Evolutionary conservation across 1,284 basidiomycete genomes (phyloP).

Genomic region (Irpex sp.): DNA sequence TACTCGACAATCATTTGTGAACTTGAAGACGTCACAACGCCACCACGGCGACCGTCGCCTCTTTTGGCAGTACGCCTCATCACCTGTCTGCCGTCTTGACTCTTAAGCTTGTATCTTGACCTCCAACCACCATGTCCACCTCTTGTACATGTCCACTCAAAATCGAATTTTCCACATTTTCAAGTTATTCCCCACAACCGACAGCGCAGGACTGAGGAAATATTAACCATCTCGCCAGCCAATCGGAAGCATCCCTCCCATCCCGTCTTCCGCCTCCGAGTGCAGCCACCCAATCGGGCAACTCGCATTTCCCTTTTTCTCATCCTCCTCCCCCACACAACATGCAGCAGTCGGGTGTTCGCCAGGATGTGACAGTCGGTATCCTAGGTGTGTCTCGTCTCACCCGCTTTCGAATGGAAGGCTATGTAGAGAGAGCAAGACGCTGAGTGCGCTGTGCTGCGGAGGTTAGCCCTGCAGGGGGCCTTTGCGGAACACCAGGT

Average conservation of each 20-base stretch:
- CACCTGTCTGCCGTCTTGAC: neutral
- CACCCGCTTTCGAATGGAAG: too few relatives aligned
- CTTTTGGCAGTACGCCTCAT: neutral
- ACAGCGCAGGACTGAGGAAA: neutral
- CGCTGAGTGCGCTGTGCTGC: neutral
- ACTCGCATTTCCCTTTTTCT: neutral
- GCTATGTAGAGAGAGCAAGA: too few relatives aligned
- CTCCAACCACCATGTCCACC: neutral
- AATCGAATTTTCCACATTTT: neutral
- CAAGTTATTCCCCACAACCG: neutral
- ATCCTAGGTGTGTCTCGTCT: conserved; percentile 12
- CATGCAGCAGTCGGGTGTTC: conserved; percentile 11
- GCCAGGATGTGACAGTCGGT: conserved; percentile 15
- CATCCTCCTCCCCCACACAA: neutral
- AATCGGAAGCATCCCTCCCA: neutral
- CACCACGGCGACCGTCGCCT: neutral
- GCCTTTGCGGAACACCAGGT: conserved; percentile 89
- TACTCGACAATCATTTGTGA: neutral
- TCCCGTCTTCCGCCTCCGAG: neutral
- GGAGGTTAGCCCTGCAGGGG: conserved; percentile 78
- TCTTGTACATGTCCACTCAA: neutral
- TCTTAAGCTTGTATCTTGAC: neutral
- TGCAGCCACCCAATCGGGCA: neutral
- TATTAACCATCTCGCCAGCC: neutral
- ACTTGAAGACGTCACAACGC: neutral